Conservation (phyloP, 1,284 basidiomycete genomes). For the Limonomyces culmigenus region DNA sequence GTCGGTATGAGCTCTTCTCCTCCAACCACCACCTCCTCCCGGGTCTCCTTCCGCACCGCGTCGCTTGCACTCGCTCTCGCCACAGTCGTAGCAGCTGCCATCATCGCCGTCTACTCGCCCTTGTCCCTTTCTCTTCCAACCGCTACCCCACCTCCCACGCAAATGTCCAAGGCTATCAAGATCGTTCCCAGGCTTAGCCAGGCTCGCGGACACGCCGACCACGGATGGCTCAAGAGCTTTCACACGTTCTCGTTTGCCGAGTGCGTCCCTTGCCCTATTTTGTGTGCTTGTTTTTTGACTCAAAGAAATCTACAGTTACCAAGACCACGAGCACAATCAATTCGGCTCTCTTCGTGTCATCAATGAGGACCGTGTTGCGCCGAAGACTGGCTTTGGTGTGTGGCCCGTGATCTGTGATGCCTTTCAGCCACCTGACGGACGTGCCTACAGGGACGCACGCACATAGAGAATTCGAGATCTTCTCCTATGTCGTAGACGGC, state of each 20-base stretch:
- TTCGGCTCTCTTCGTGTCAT: conserved; percentile 59
- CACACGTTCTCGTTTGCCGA: conserved; percentile 74
- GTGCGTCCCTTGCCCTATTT: conserved; percentile 21
- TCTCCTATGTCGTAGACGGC: conserved; percentile 71
- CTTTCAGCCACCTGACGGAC: too few relatives aligned
- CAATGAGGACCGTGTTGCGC: conserved; percentile 81
- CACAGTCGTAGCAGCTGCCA: too few relatives aligned
- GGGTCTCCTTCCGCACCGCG: too few relatives aligned
- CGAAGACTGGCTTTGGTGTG: conserved; percentile 68
- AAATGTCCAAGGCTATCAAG: conserved; percentile 18
- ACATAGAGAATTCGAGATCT: conserved; percentile 85
- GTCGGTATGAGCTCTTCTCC: too few relatives aligned
- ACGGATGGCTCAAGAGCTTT: conserved; percentile 85
- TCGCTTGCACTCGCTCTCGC: too few relatives aligned
- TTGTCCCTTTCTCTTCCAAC: too few relatives aligned
- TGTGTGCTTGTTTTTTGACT: background rate
- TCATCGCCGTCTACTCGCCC: too few relatives aligned
- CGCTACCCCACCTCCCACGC: too few relatives aligned
- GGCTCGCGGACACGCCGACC: conserved; percentile 67
- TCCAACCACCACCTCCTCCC: too few relatives aligned
- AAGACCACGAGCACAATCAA: conserved; percentile 34
- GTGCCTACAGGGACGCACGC: too few relatives aligned
- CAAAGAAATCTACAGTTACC: conserved; percentile 22
- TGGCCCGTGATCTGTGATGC: too few relatives aligned
- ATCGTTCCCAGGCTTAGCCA: conserved; percentile 41